phyloP scores from a whole-genome alignment of 2,329 filamentous ascomycete species.

The Cyphellophora attinorum region DNA sequence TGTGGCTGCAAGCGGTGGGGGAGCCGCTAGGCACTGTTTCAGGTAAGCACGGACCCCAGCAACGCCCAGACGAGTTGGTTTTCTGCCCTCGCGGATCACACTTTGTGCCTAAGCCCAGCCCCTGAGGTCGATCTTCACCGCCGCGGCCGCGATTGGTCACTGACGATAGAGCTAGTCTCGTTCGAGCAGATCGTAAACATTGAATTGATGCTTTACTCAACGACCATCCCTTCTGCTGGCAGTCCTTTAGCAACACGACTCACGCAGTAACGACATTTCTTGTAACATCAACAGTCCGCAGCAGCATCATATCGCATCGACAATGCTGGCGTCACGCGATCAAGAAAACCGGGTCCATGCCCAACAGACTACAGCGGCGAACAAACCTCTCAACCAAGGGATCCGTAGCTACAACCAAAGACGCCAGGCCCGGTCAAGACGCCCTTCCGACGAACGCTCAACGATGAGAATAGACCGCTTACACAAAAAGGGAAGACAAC shows the following conservation, averaged over 20 bases:
- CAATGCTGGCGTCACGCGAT: conserved; percentile 70
- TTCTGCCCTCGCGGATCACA: no score
- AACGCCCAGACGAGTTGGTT: no score
- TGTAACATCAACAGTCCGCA: conserved; percentile 7
- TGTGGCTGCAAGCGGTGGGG: no score
- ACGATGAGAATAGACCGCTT: conserved; percentile 72
- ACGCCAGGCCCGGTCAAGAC: conserved; percentile 77
- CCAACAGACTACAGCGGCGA: conserved; percentile 59
- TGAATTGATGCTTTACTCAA: no score
- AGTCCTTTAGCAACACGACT: conserved; percentile 5
- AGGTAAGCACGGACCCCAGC: no score
- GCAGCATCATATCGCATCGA: conserved; percentile 14
- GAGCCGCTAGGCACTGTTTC: no score
- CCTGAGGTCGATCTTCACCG: no score
- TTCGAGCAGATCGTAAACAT: no score
- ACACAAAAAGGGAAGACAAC: conserved; percentile 52
- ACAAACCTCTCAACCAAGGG: conserved; percentile 63
- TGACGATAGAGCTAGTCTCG: no score
- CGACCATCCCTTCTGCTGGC: no score
- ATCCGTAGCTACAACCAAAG: conserved; percentile 56
- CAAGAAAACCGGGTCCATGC: conserved; percentile 79
- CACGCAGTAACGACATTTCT: conserved; percentile 3
- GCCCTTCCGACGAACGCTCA: conserved; percentile 64
- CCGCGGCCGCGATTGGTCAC: no score
- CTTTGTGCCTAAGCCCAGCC: no score